A percentile compares a stretch with the other conserved stretches of the same genome.
These are phyloP conservation scores for Globisporangium radiosum DNA, from an alignment of 352 stramenopile species.

Conservation along the genomic window DNA sequence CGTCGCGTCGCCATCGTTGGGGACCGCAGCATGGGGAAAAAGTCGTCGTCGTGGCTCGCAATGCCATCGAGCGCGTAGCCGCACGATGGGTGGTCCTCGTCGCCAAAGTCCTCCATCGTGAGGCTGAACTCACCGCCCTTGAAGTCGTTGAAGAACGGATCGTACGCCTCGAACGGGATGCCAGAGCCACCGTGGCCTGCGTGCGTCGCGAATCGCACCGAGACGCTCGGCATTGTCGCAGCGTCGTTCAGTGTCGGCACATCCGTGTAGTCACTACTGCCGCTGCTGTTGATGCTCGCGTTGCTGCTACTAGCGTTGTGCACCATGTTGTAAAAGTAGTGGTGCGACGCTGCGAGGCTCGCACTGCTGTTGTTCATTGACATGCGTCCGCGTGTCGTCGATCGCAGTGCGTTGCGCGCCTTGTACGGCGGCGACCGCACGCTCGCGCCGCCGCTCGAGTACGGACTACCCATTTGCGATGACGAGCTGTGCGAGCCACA, in stretches of 20 bases:
- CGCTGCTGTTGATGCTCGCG: neutral
- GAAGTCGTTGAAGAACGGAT: conserved; percentile 37
- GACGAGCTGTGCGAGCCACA: conserved; percentile 11
- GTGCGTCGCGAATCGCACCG: conserved; percentile 31
- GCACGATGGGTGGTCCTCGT: conserved; percentile 41
- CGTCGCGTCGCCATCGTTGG: conserved; percentile 38
- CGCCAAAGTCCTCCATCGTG: conserved; percentile 41
- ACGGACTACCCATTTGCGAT: conserved; percentile 5
- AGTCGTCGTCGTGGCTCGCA: conserved; percentile 28
- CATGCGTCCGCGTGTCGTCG: neutral
- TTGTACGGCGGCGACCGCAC: conserved; percentile 1
- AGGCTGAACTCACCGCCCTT: conserved; percentile 27
- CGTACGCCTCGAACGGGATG: conserved; percentile 28
- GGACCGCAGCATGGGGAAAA: conserved; percentile 41
- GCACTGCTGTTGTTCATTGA: neutral
- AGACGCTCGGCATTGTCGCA: conserved; percentile 10
- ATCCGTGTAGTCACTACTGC: conserved; percentile 2
- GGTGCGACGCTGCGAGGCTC: neutral
- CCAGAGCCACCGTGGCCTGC: neutral
- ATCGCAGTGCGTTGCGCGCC: conserved; percentile 1
- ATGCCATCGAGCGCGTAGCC: conserved; percentile 43
- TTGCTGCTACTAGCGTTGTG: neutral
- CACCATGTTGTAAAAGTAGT: conserved; percentile 13
- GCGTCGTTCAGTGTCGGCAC: neutral
- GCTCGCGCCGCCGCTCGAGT: conserved; percentile 1